phyloP scores from a whole-genome alignment of 148 eudicot genomes.

The Rhododendron ovatum region DNA sequence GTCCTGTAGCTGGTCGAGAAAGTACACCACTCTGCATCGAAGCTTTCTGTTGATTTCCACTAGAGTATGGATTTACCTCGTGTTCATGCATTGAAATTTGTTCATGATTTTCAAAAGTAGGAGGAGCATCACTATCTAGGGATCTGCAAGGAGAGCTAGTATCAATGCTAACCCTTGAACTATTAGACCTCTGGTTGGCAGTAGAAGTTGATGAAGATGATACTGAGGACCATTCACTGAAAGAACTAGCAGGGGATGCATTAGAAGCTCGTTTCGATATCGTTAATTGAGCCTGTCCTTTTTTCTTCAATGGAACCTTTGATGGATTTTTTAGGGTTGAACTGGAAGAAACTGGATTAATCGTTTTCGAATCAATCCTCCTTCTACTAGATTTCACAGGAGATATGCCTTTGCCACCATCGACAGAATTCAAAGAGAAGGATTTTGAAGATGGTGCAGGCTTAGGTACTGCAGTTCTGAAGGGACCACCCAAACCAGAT shows the following conservation, averaged over 20 bases:
- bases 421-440: conserved; percentile 34
- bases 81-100: conserved; percentile 19
- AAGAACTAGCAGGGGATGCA: conserved; percentile 83
- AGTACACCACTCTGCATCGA: conserved; percentile 24
- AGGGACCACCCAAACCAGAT: conserved; percentile 31
- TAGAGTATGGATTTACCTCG: conserved; percentile 17
- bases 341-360: conserved; percentile 36
- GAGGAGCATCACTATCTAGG: conserved; percentile 25
- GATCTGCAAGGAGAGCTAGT: conserved; percentile 26
- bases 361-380: conserved; percentile 30
- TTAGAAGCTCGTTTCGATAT: conserved; percentile 45
- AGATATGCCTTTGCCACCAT: conserved; percentile 32
- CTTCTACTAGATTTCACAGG: conserved; percentile 27
- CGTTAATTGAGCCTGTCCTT: conserved; percentile 29
- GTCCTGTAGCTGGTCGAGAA: conserved; percentile 34
- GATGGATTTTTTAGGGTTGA: conserved; percentile 47
- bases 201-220: conserved; percentile 71
- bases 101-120: conserved; percentile 12
- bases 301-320: conserved; percentile 40
- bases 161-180: conserved; percentile 28
- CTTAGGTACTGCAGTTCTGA: conserved; percentile 40
- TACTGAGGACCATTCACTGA: conserved; percentile 83
- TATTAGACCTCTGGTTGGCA: conserved; percentile 34
- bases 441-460: conserved; percentile 30
- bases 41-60: conserved; percentile 31